Evolutionary conservation across 2,329 filamentous ascomycete species (phyloP), one percentile per base, ranked within the genome.

Genomic region (Pseudogymnoascus pannorum): DNA sequence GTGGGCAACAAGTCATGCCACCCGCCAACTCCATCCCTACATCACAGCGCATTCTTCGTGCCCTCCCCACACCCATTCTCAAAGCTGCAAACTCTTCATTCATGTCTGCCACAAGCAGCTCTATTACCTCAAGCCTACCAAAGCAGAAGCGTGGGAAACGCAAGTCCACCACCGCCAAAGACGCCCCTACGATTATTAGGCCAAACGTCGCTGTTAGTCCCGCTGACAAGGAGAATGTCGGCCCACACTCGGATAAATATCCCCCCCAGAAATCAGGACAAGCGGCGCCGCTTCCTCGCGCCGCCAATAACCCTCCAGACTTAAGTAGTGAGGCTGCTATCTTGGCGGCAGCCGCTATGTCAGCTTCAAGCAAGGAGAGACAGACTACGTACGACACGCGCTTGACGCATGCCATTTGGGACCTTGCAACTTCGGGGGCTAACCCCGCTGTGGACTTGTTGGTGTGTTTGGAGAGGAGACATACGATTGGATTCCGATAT

Each of bases 81-180:
- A 96, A 92, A 73, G 92, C 92, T 1, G 94, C 94, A 60, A 99
- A 97, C 74, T 94, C 92, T 44, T 92, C 89, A 63, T 97, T 97
- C 75, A 93, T 99, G 86, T 89, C 87, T 24, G 89, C 92, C 3
- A 96, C 92, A 0, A 95, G 89, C 72, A 91, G 88, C 58, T 93
- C 89, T 64, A 87, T 96, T 64, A 90, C 89, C 0, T 89, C 86
- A 60, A 91, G 87, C 51, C 77, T 92, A 4, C 89, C 89, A 1
- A 91, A 88, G 72, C 78, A 81, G 7, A 78, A 83, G 54, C 79
- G 85, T 67, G 67, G 77, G 69, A 88, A 89, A 74, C 78, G 86
- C 54, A 87, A 83, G 71, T 74, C 77, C 24, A 76, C 76, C 33
- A 74, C 74, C 5, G 68, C 69, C 33, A 74, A 73, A 63, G 70